Base-by-base conservation (phyloP, 2,329 filamentous ascomycete species). In the Aureobasidium sp. region DNA sequence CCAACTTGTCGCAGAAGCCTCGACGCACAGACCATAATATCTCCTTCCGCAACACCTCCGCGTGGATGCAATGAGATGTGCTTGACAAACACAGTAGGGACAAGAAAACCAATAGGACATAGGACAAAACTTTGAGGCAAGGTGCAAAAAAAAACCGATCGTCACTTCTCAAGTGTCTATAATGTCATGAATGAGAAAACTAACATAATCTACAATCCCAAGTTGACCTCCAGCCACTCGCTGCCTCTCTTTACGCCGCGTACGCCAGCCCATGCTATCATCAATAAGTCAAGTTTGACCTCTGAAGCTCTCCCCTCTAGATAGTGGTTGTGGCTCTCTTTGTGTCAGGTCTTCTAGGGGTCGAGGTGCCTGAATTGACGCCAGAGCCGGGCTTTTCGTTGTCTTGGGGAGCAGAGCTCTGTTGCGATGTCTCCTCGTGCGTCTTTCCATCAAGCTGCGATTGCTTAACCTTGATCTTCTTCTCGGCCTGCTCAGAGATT, bases 401-500 rank as follows among this genome's bases (percentile, higher is more conserved):
- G 37, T 57, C 26, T 13, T 32, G 12, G n/a, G n/a, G n/a, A 20
- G 53, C 29, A 26, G 55, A 37, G 55, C 29, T 57, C 39, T 46
- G 13, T 4, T 44, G 36, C 6, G 32, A 29, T 5, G 32, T 42
- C 32, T 60, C 46, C 26, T 50, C 57, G 5, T 20, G 34, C 13
- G 17, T 23, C 50, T 56, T 62, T 5, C 41, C 60, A 15, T 42
- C 60, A 7, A 42, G 15, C 41, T 57, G 62, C 51, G 70, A 68
- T 23, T 67, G 65, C 34, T 69, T 68, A 9, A 78, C 70, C 64
- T 74, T 76, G 61, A 82, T 67, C 67, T 81, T 81, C 72, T 77
- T 77, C 69, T 81, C 79, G 10, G 77, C 75, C 48, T 78, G 77
- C 62, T 77, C 76, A 20, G 82, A 83, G 67, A 86, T 84, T 64